Evolutionary conservation across 352 stramenopile genomes (phyloP).

Genomic region (Phytophthora agathidicida): DNA sequence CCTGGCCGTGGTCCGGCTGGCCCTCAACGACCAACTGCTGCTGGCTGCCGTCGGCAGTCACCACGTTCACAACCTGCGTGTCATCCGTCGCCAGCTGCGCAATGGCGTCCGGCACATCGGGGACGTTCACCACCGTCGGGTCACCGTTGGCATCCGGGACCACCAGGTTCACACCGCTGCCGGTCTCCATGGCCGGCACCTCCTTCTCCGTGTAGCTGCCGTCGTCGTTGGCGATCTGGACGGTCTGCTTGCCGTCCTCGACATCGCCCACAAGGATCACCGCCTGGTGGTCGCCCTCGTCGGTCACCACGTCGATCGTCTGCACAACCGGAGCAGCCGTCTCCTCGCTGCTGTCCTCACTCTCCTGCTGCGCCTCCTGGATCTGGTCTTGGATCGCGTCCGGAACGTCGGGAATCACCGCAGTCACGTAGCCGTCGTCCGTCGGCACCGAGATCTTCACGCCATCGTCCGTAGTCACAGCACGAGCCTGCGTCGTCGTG

Average conservation of each 20-base stretch:
- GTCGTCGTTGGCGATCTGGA: neutral
- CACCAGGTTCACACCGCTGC: neutral
- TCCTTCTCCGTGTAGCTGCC: neutral
- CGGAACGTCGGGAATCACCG: neutral
- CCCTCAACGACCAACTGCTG: slow-evolving; percentile 4
- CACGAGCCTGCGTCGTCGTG: too few species aligned
- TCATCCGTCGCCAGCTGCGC: neutral
- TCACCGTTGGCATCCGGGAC: neutral
- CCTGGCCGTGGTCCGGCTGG: too few species aligned
- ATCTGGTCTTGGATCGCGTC: too few species aligned
- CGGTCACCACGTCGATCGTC: neutral
- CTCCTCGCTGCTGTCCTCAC: neutral
- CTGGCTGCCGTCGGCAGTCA: neutral
- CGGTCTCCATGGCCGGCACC: neutral
- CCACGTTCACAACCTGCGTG: neutral
- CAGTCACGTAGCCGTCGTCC: too few species aligned
- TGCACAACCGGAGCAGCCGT: too few species aligned
- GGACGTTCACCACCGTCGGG: neutral
- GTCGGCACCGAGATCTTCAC: too few species aligned
- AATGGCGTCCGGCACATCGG: slow-evolving; percentile 18
- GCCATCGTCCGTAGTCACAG: too few species aligned
- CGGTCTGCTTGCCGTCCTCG: slow-evolving; percentile 5
- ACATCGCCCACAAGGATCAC: slow-evolving; percentile 1
- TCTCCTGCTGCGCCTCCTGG: neutral
- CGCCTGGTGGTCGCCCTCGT: neutral